Base-by-base conservation (phyloP, 202 grass and related monocot genomes). In the Schoenoplectus tabernaemontani region DNA sequence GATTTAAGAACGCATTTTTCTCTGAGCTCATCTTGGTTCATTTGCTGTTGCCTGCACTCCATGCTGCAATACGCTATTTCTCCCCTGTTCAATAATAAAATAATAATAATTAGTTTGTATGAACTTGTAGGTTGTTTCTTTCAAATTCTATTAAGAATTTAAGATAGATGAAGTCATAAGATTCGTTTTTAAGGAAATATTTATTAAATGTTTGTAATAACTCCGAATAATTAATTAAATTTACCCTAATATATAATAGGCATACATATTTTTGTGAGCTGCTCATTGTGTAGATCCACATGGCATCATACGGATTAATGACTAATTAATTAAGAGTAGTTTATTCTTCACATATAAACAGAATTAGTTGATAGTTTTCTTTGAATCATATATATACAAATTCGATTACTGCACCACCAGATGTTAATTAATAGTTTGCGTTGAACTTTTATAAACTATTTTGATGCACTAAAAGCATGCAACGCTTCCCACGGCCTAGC, bases 21-120 rank as follows among this genome's bases (percentile, higher is more conserved):
- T 70, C 90, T 90, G 57, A 87, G 79, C 78, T 92, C 93, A 77
- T 89, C 93, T 74, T 80, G 87, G 38, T 89, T 87, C 10, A 96
- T 96, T 75, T 92, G 93, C 59, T 96, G 88, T 72, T 96, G 86
- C 84, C 93, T 63, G 74, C 93, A 96, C 84, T 96, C 93, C 23
- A 89, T 83, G 88, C 93, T 96, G 66, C 93, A 96, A 83, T 90
- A 96, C 53, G 93, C 93, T 72, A 87, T 89, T 60, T 96, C 93
- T 11, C 93, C 93, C 86, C 93, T 96, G 89, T 68, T 20, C 1
- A 28, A 62, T 8, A 4, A 65, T 13, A 79, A 64, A 30, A 32
- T 28, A 30, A 17, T 13, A 51, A 51, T 51, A 4, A 51, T 51
- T 4, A 51, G 47, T 51, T 51, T 51, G 2, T n/a, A 53, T 56